Evolutionary conservation across 176 grass and related monocot genomes (phyloP), one percentile per base, ranked within the genome.

Genomic region (Paspalum notatum): DNA sequence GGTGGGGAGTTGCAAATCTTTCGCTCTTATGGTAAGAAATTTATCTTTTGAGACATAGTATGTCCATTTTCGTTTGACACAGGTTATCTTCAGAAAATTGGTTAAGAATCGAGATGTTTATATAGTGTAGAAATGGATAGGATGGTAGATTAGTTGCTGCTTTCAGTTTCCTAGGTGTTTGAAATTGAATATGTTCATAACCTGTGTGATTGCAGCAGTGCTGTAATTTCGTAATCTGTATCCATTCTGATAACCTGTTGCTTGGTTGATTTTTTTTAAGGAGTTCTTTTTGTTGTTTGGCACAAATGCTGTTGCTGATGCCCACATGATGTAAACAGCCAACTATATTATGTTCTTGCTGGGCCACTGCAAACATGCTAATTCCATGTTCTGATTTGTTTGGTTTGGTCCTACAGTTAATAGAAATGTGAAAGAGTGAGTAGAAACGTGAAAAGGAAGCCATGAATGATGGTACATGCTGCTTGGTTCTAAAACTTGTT

Each of bases 21-120:
- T 93, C 88, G 8, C 82, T 99, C 42, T 91, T 82, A 27, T 93
- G 96, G 96, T 99, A 68, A 83, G 73, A 26, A 80, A 22, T 62
- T 16, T 9, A 32, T 20, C 6, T 44, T 22, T 42, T 56, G 8
- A 10, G 45, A 21, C 47, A n/a, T n/a, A n/a, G n/a, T n/a, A n/a
- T 69, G 78, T 43, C 5, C 13, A 4, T 7, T 56, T 43, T 2
- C 8, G 38, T 80, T 64, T 14, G 1, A 4, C 37, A 2, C 48
- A 1, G 47, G 2, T 51, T 80, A 59, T 39, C n/a, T n/a, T 79
- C 18, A 43, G 47, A 78, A 62, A 4, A 45, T 69, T 22, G 65
- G 76, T 25, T 44, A 0, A 21, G 1, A 41, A 65, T 42, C 13
- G 1, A 32, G 3, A 74, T 61, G 14, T 11, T 25, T 46, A 7